Conservation (phyloP, 2,329 filamentous ascomycete species). For the Pleoardoris graminearum region DNA sequence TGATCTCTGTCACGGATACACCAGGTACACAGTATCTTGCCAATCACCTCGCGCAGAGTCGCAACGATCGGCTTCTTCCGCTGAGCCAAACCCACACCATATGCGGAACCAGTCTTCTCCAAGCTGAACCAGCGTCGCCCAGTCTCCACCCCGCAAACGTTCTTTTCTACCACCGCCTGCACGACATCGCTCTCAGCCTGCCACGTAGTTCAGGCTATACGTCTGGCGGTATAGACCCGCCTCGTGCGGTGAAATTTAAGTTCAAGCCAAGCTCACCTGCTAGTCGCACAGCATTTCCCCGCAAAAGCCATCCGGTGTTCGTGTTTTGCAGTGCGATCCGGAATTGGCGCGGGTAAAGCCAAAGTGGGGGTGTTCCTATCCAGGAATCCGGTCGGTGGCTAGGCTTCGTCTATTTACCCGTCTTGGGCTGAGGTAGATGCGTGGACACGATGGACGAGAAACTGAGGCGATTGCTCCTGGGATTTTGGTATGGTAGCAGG, state of each 20-base stretch:
- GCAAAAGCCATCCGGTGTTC: neutral
- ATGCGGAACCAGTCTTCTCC: no score
- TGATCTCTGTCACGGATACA: no score
- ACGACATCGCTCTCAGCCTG: neutral
- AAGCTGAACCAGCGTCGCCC: no score
- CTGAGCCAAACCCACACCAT: no score
- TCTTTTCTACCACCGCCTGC: neutral
- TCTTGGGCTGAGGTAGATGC: neutral
- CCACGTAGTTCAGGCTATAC: neutral
- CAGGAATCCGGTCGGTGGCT: neutral
- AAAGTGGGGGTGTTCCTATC: neutral
- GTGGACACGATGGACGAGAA: neutral
- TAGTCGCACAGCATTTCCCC: slow-evolving; percentile 4
- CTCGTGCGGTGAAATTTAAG: slow-evolving; percentile 1
- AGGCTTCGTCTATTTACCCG: slow-evolving; percentile 1
- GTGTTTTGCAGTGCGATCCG: neutral
- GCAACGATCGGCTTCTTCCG: no score
- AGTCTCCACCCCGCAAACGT: no score
- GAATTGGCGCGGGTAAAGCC: neutral
- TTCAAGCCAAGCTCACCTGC: neutral
- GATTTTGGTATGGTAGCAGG: neutral
- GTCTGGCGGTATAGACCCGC: neutral
- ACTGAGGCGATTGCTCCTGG: neutral
- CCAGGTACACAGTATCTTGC: no score
- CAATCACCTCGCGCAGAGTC: no score